Base-by-base conservation (phyloP, 2,329 filamentous ascomycete species). In the Pestalotiopsis sp. region DNA sequence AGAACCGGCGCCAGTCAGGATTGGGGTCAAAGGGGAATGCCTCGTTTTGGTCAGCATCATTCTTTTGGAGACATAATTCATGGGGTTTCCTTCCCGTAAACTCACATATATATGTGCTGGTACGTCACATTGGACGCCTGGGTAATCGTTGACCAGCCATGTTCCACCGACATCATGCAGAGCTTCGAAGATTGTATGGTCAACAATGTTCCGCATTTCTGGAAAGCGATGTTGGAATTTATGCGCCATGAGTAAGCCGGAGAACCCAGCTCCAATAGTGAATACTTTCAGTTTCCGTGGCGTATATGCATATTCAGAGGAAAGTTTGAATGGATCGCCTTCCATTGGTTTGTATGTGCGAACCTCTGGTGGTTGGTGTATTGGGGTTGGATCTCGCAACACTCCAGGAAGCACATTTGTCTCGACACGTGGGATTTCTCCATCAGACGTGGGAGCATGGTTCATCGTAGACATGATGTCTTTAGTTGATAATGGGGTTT, bases 1-100 rank as follows among this genome's bases (percentile, higher is more conserved):
- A 90, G 70, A 87, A 84, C 64, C 86, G 82, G 0, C 82, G 83
- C 87, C 89, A 91, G 68, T 89, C 80, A 0, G 85, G 86, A 64
- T 90, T 90, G 0, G 87, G 87, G 2, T 82, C 80, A 72, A 88
- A 90, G 0, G 58, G 87, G 82, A 67, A 90, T 80, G 75, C 73
- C 73, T 78, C n/a, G 12, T 41, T 38, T 38, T 31, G 6, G 60
- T 63, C n/a, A 63, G 60, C 12, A 23, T 23, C 14, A 9, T n/a
- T 17, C 17, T 52, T n/a, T 6, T 52, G 3, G 27, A 31, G 27
- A 1, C 4, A 11, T 56, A 5, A 45, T 14, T n/a, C 12, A 45
- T 20, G 45, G 4, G 17, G 9, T n/a, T 52, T 9, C 17, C 6
- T 9, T 3, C 17, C 17, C n/a, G 13, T 5, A 38, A 4, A 63